Evolutionary conservation across 2,329 filamentous ascomycete genomes (phyloP).

Genomic region (Arthroderma uncinatum): DNA sequence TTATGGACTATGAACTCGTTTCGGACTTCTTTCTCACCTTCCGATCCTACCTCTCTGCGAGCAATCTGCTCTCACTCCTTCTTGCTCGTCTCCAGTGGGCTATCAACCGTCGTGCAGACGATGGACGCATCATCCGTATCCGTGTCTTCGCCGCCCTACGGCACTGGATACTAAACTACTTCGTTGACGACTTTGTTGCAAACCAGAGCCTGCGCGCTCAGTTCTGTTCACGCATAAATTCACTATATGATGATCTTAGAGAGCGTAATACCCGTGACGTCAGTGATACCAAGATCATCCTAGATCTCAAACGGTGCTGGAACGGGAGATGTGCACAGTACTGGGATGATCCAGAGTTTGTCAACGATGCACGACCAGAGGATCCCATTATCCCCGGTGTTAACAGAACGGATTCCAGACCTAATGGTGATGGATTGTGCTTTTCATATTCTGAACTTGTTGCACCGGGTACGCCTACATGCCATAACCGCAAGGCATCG

Average conservation of each 20-base stretch:
- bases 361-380: slow-evolving; percentile 50
- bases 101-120: slow-evolving; percentile 64
- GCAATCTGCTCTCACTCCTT: slow-evolving; percentile 69
- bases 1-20: slow-evolving; percentile 91
- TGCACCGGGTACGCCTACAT: background rate
- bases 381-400: slow-evolving; percentile 63
- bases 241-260: slow-evolving; percentile 43
- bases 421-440: slow-evolving; percentile 7
- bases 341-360: slow-evolving; percentile 66
- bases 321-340: slow-evolving; percentile 77
- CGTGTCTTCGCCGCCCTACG: slow-evolving; percentile 88
- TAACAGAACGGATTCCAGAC: slow-evolving; percentile 48
- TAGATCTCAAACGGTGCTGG: slow-evolving; percentile 96
- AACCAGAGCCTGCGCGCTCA: slow-evolving; percentile 60
- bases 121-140: slow-evolving; percentile 86
- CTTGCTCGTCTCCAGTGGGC: slow-evolving; percentile 82
- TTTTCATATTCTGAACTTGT: background rate
- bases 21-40: slow-evolving; percentile 98
- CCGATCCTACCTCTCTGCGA: slow-evolving; percentile 68
- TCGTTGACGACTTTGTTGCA: slow-evolving; percentile 80
- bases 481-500: background rate
- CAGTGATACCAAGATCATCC: slow-evolving; percentile 72
- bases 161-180: slow-evolving; percentile 98
- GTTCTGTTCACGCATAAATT: slow-evolving; percentile 74
- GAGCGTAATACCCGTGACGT: slow-evolving; percentile 42